Conservation (phyloP, 2,329 filamentous ascomycete species). For the Phaeophleospora eucalypticola region DNA sequence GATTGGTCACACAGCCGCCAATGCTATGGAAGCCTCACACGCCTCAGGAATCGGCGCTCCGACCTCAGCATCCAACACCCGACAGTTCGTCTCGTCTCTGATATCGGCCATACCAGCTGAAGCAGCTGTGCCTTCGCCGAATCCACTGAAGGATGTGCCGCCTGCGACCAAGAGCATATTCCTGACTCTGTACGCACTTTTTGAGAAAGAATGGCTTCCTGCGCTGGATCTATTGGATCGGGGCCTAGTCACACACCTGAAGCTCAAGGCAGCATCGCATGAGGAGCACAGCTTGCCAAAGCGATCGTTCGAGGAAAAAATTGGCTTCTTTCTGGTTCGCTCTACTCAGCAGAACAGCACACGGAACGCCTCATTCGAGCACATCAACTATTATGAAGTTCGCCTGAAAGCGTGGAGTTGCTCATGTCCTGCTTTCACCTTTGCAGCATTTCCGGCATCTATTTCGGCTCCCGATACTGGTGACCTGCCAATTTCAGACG, state of each 20-base stretch:
- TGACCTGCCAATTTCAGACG: not conserved
- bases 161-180: conserved; percentile 47
- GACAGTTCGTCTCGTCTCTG: conserved; percentile 27
- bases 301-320: too few species aligned
- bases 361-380: conserved; percentile 24
- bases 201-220: conserved; percentile 74
- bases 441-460: conserved; percentile 58
- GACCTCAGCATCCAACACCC: conserved; percentile 1
- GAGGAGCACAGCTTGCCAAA: conserved; percentile 18
- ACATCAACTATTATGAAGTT: conserved; percentile 67
- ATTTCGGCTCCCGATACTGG: not conserved
- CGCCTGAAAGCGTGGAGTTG: conserved; percentile 78
- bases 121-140: conserved; percentile 31
- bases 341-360: conserved; percentile 47
- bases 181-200: conserved; percentile 79
- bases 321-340: conserved; percentile 61
- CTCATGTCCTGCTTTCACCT: conserved; percentile 78
- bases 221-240: conserved; percentile 86
- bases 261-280: not conserved
- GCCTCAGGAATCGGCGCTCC: not conserved
- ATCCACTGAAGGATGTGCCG: conserved; percentile 38
- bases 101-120: conserved; percentile 25
- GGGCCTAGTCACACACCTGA: conserved; percentile 59
- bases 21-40: not conserved
- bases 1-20: not conserved